Percentiles rank a stretch among this genome's conserved stretches.
Conservation (phyloP, 768 basidiomycete species). For the Suillus weaverae region DNA sequence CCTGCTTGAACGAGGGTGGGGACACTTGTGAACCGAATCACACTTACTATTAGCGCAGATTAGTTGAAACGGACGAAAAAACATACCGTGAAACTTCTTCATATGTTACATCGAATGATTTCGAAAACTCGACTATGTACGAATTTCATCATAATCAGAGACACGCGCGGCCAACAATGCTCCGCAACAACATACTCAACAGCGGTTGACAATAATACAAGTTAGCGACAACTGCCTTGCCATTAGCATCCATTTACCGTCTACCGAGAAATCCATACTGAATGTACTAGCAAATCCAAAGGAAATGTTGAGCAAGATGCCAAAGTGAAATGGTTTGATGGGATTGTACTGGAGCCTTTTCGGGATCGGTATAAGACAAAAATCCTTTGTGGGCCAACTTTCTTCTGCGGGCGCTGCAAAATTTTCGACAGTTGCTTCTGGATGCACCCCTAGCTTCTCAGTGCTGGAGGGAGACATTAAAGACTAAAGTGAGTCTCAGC, state of each 20-base stretch:
- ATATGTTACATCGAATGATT: conserved; percentile 41
- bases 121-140: conserved; percentile 33
- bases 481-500: background rate
- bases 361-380: conserved; percentile 67
- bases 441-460: conserved; percentile 2
- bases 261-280: conserved; percentile 17
- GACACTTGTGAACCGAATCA: conserved; percentile 40
- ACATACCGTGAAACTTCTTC: conserved; percentile 33
- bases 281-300: conserved; percentile 66
- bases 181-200: conserved; percentile 48
- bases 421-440: background rate
- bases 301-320: conserved; percentile 49
- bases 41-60: conserved; percentile 11
- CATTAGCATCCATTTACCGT: background rate
- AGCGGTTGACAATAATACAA: conserved; percentile 84
- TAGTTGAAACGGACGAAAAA: background rate
- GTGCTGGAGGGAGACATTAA: conserved; percentile 18
- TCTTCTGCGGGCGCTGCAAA: background rate
- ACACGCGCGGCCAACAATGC: background rate
- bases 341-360: conserved; percentile 52
- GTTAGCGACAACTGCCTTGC: conserved; percentile 59
- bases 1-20: conserved; percentile 70
- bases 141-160: background rate
- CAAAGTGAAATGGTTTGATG: conserved; percentile 51
- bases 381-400: conserved; percentile 40